Evolutionary conservation across 208 protist species (phyloP), one percentile per base, ranked within the genome.

Genomic region (Trypanosoma platydactyli): DNA sequence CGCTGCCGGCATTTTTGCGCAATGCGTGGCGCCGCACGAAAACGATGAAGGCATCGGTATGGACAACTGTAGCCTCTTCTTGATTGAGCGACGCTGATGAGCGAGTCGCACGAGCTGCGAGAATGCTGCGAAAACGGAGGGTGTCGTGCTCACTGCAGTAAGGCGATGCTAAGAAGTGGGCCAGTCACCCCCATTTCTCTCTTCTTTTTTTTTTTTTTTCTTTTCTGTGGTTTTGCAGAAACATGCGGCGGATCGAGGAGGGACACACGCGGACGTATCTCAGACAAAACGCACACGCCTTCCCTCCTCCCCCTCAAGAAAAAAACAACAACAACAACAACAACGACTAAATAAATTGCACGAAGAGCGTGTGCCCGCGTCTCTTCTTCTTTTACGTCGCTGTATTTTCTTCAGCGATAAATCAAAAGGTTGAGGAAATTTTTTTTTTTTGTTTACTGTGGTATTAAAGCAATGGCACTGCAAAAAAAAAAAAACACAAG

Each of bases 31-130:
- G 4, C 81, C 83, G 13, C 69, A 38, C 22, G 83, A 89, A 57
- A 92, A 92, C 68, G 81, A 84, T 35, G 86, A 83, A 44, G 83
- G 83, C n/a, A 77, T 92, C 33, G 86, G 86, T 0, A 70, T 92
- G 50, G 86, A 92, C 62, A 92, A 92, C 77, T 88, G 80, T 67
- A 86, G 74, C 49, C 67, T 92, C 42, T 84, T 92, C 50, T 18
- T 92, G 7, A 63, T 89, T 53, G 82, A 92, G 69, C 79, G 71
- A n/a, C 71, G 80, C 20, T 59, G 20, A 56, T 50, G 33, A 9
- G 9, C 33, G 33, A 38, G 33, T 9, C 33, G 33, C 33, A 38
- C 33, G 5, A 38, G 9, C 33, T 38, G 33, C 33, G 33, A 38
- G 33, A 38, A 9, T 38, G 33, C 9, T 9, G 33, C 33, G 3